Percentiles rank a stretch among this genome's conserved stretches.
These are phyloP conservation scores for Podochytrium sp. DNA, from an alignment of 192 early-diverging fungal genomes.

Conservation along the genomic window DNA sequence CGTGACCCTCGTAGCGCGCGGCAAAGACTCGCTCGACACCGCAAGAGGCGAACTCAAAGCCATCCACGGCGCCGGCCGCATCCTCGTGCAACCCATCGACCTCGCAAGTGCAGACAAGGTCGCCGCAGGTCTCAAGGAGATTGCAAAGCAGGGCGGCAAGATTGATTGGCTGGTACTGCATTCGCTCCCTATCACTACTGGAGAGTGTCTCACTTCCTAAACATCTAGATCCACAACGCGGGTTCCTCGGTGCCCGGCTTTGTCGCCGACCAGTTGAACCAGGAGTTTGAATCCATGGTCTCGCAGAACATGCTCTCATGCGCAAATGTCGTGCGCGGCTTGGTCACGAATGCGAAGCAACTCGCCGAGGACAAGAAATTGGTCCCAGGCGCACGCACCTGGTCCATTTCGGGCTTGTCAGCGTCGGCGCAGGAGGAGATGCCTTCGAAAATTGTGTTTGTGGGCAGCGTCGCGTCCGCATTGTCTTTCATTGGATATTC, in stretches of 20 bases:
- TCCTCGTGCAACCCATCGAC: background rate
- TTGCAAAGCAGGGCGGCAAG: background rate
- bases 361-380: constrained; percentile 7
- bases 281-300: constrained; percentile 39
- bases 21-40: constrained; percentile 18
- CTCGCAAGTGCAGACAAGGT: background rate
- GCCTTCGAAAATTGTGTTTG: constrained; percentile 45
- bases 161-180: constrained; percentile 5
- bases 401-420: constrained; percentile 34
- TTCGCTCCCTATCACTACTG: background rate
- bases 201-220: background rate
- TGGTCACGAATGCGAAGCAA: constrained; percentile 31
- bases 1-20: constrained; percentile 53
- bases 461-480: constrained; percentile 39
- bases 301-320: constrained; percentile 45
- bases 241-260: constrained; percentile 37
- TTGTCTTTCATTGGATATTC: constrained; percentile 49
- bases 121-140: background rate
- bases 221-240: constrained; percentile 22
- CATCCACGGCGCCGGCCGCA: background rate
- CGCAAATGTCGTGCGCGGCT: constrained; percentile 42
- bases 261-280: constrained; percentile 36
- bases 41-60: background rate
- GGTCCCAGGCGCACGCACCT: constrained; percentile 2
- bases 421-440: constrained; percentile 19